Percentiles rank a stretch among this genome's conserved stretches.
Evolutionary conservation across 805 yeast species (phyloP).

Genomic region (Lachancea sp.): DNA sequence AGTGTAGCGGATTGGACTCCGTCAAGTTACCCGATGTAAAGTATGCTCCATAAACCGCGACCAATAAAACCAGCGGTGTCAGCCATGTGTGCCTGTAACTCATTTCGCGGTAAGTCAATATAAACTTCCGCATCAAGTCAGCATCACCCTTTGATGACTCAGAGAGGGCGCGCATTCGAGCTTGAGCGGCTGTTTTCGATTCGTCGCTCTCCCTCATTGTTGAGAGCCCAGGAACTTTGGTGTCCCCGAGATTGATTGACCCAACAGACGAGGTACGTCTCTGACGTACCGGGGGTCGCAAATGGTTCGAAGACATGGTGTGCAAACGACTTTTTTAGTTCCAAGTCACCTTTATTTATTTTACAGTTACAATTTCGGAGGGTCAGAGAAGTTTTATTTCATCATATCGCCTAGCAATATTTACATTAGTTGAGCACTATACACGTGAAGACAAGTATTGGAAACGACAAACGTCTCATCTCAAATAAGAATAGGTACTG

Average conservation of each 20-base stretch:
- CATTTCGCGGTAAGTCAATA: conserved; percentile 54
- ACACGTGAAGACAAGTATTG: no score
- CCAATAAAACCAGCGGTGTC: conserved; percentile 49
- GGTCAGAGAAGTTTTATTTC: no score
- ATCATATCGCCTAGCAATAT: no score
- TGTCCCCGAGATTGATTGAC: conserved; percentile 67
- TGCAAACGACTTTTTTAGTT: background rate
- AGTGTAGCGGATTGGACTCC: conserved; percentile 52
- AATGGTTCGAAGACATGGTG: conserved; percentile 6
- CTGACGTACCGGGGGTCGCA: conserved; percentile 18
- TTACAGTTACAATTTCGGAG: no score
- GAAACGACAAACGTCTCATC: no score
- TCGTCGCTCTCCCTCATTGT: conserved; percentile 51
- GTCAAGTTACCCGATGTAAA: conserved; percentile 53
- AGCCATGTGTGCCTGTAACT: conserved; percentile 63
- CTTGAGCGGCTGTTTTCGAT: conserved; percentile 36
- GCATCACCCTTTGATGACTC: conserved; percentile 37
- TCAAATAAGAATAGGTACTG: no score
- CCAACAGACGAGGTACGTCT: conserved; percentile 70
- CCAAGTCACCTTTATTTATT: no score
- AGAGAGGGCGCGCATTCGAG: conserved; percentile 33
- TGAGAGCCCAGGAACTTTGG: conserved; percentile 53
- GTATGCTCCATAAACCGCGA: conserved; percentile 39
- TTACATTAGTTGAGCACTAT: no score
- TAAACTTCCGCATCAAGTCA: conserved; percentile 51